Base-by-base conservation (phyloP, 2,329 filamentous ascomycete genomes). In the Pseudogymnoascus sp. region DNA sequence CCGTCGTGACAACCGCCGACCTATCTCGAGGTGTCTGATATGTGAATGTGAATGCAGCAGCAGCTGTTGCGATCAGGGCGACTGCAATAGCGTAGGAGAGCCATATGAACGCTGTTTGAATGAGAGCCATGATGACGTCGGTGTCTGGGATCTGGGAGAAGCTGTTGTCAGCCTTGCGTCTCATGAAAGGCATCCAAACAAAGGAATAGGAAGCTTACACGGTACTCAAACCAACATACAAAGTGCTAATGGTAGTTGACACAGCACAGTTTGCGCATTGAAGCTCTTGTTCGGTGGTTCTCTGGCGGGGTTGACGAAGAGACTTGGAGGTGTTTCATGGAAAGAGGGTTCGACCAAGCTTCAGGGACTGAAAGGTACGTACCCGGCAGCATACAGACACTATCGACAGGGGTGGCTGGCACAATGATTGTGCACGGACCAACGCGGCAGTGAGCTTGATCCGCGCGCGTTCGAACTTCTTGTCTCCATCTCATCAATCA, bases 81-180 rank as follows among this genome's bases (percentile, higher is more conserved):
- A 97, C 81, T 61, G 90, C 92, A 63, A 93, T 83, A 64, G 88
- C 90, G 74, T 97, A 99, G 60, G 92, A 85, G 64, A 94, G 86
- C 94, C 94, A 99, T 74, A 97, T 97, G 67, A 97, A 81, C 71
- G 89, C 90, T 61, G 88, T 89, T 74, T 95, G 92, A 65, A 97
- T 84, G 72, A 94, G 79, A 70, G 71, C 70, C 72, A 73, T 72
- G 6, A 65, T 67, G 60, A 58, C 57, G 57, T 58, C 57, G 57
- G 20, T 58, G 22, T 58, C 35, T 30, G 18, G n/a, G 28, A 54
- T 54, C 47, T 54, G 47, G 28, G 47, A 54, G 33, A 20, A 25
- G 57, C 33, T 38, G 18, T 28, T 16, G 57, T 58, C 30, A 58
- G 37, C 57, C 38, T 58, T 30, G 57, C 35, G n/a, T 38, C 38